A percentile compares a stretch with the other conserved stretches of the same genome.
Evolutionary conservation across 768 basidiomycete genomes (phyloP).

Genomic region (Agaricus sinodeliciosus): DNA sequence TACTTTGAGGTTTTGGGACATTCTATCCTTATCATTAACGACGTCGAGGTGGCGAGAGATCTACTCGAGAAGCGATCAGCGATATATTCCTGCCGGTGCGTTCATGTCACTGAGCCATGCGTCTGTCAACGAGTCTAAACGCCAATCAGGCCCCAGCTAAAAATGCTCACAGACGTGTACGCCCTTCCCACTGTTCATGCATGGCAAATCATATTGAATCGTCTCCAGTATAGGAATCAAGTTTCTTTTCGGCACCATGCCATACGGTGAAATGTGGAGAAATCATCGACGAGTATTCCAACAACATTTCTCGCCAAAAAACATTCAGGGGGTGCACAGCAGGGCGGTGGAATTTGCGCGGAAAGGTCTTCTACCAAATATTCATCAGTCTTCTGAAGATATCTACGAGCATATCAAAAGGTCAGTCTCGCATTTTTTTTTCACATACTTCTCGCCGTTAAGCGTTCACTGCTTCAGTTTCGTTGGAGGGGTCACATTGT

Average conservation of each 20-base stretch:
- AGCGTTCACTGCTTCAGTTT: not conserved
- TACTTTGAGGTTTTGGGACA: slow-evolving; percentile 22
- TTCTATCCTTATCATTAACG: slow-evolving; percentile 21
- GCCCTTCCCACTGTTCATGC: not conserved
- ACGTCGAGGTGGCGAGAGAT: slow-evolving; percentile 18
- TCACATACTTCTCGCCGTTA: not conserved
- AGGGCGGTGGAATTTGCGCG: slow-evolving; percentile 3
- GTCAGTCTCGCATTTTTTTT: not conserved
- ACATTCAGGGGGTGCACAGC: slow-evolving; percentile 2
- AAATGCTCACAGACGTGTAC: slow-evolving; percentile 9
- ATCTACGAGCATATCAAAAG: slow-evolving; percentile 3
- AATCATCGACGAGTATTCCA: slow-evolving; percentile 12
- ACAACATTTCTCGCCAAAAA: slow-evolving; percentile 9
- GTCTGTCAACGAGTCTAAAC: not conserved
- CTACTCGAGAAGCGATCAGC: slow-evolving; percentile 22
- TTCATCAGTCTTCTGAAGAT: slow-evolving; percentile 3
- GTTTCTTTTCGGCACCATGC: slow-evolving; percentile 8
- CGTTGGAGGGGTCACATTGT: slow-evolving; percentile 9
- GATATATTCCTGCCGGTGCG: slow-evolving; percentile 20
- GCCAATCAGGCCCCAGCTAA: not conserved
- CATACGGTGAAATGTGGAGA: slow-evolving; percentile 12
- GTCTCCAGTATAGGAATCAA: slow-evolving; percentile 3
- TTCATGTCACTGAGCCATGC: not conserved
- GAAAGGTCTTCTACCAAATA: slow-evolving; percentile 7
- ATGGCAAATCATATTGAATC: not conserved